Evolutionary conservation across 345 rosid species (phyloP).

Genomic region (Aurinia saxatilis): DNA sequence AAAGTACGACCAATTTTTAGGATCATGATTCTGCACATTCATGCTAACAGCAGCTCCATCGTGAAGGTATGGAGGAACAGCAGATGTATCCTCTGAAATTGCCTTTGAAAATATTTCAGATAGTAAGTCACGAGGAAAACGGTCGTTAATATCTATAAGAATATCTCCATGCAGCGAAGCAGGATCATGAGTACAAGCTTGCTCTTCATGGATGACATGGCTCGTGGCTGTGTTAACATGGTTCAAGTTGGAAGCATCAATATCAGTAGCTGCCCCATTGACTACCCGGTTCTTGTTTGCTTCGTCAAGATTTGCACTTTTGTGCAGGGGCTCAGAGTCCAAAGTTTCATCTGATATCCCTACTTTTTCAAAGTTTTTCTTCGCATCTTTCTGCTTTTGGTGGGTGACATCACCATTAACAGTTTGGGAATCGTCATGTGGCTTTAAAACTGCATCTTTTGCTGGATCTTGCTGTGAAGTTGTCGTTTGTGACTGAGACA

Average conservation of each 20-base stretch:
- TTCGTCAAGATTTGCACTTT: slow-evolving; percentile 25
- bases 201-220: slow-evolving; percentile 32
- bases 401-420: slow-evolving; percentile 35
- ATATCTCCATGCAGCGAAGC: slow-evolving; percentile 45
- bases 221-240: slow-evolving; percentile 23
- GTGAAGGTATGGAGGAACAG: slow-evolving; percentile 28
- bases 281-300: slow-evolving; percentile 27
- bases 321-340: slow-evolving; percentile 31
- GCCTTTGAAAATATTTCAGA: slow-evolving; percentile 67
- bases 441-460: slow-evolving; percentile 39
- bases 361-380: slow-evolving; percentile 35
- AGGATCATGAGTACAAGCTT: slow-evolving; percentile 27
- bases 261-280: slow-evolving; percentile 30
- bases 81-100: slow-evolving; percentile 44
- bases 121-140: slow-evolving; percentile 76
- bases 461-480: slow-evolving; percentile 34
- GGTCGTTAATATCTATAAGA: slow-evolving; percentile 72
- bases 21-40: slow-evolving; percentile 67
- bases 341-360: slow-evolving; percentile 32
- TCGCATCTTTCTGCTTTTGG: slow-evolving; percentile 38
- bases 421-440: slow-evolving; percentile 28
- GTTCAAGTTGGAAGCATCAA: slow-evolving; percentile 23
- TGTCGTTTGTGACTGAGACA: slow-evolving; percentile 44
- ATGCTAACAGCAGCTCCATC: slow-evolving; percentile 66
- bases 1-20: slow-evolving; percentile 80